A percentile compares a stretch with the other conserved stretches of the same genome.
Conservation (phyloP, 495 filamentous ascomycete genomes). For the Neurospora hispaniola region DNA sequence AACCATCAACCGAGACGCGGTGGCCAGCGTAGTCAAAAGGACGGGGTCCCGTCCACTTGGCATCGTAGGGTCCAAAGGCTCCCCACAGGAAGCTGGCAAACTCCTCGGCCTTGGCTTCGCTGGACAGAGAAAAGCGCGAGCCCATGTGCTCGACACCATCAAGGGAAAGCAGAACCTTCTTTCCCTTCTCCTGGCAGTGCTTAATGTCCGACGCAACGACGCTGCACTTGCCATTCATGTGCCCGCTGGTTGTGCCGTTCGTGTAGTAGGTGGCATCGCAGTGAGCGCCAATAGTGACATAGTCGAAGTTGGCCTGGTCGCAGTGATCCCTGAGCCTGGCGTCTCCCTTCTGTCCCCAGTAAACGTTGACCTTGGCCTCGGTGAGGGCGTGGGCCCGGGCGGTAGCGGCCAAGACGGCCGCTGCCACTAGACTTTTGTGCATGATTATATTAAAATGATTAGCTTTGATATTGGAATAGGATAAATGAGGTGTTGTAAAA, state of each 20-base stretch:
- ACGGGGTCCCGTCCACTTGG: conserved; percentile 31
- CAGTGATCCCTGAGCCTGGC: conserved; percentile 21
- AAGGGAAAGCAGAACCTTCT: conserved; percentile 56
- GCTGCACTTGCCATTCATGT: conserved; percentile 32
- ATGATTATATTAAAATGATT: neutral
- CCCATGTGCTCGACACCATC: conserved; percentile 33
- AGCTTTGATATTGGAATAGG: conserved; percentile 5
- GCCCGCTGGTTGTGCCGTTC: conserved; percentile 17
- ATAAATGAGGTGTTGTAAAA: conserved; percentile 11
- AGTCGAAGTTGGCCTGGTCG: conserved; percentile 25
- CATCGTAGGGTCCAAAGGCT: conserved; percentile 49
- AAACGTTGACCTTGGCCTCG: conserved; percentile 20
- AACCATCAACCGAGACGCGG: conserved; percentile 48
- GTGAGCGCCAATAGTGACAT: conserved; percentile 28
- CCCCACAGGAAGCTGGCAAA: conserved; percentile 56
- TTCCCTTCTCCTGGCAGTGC: conserved; percentile 50
- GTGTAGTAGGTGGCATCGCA: conserved; percentile 23
- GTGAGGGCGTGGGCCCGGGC: conserved; percentile 13
- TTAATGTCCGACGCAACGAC: conserved; percentile 42
- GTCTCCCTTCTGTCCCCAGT: conserved; percentile 26
- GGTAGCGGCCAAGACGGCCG: conserved; percentile 23
- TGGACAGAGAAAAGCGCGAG: conserved; percentile 37
- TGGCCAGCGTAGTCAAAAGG: conserved; percentile 44
- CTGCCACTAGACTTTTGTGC: conserved; percentile 20
- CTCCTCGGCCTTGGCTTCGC: conserved; percentile 35